Evolutionary conservation across 2,329 filamentous ascomycete species (phyloP).

Genomic region (Scytalidium lignicola): DNA sequence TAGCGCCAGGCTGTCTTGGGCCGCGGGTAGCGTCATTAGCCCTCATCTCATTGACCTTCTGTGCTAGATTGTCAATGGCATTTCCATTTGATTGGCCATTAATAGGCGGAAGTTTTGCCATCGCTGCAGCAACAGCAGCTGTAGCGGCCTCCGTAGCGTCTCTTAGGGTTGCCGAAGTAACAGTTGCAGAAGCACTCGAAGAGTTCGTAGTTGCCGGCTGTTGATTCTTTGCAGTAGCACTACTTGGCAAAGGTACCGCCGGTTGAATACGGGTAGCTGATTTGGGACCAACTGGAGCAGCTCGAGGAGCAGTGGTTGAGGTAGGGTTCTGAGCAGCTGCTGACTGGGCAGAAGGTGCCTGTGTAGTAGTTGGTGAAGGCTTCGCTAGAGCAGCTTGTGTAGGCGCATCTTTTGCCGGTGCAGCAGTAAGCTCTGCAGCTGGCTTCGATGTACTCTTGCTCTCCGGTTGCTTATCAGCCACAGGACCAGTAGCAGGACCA

Average conservation of each 20-base stretch:
- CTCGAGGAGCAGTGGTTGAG: constrained; percentile 10
- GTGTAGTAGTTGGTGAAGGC: too few species aligned
- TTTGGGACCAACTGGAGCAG: constrained; percentile 36
- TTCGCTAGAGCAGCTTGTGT: constrained; percentile 42
- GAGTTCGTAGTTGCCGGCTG: constrained; percentile 32
- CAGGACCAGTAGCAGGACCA: constrained; percentile 34
- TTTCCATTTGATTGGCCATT: constrained; percentile 30
- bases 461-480: constrained; percentile 44
- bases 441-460: constrained; percentile 48
- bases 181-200: constrained; percentile 14
- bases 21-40: constrained; percentile 51
- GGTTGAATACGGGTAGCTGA: constrained; percentile 51
- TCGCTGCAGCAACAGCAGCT: constrained; percentile 73
- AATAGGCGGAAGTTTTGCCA: constrained; percentile 59
- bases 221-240: constrained; percentile 31
- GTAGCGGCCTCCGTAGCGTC: constrained; percentile 71
- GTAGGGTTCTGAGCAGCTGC: constrained; percentile 7
- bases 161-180: constrained; percentile 42
- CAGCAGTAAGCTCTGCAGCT: constrained; percentile 26
- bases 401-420: constrained; percentile 57
- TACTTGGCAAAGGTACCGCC: constrained; percentile 57
- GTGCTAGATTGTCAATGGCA: constrained; percentile 65
- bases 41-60: constrained; percentile 74
- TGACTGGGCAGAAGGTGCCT: constrained; percentile 9
- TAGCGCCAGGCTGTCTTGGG: constrained; percentile 39